phyloP scores from a whole-genome alignment of 345 rosid genomes.

The Gossypium bickii region DNA sequence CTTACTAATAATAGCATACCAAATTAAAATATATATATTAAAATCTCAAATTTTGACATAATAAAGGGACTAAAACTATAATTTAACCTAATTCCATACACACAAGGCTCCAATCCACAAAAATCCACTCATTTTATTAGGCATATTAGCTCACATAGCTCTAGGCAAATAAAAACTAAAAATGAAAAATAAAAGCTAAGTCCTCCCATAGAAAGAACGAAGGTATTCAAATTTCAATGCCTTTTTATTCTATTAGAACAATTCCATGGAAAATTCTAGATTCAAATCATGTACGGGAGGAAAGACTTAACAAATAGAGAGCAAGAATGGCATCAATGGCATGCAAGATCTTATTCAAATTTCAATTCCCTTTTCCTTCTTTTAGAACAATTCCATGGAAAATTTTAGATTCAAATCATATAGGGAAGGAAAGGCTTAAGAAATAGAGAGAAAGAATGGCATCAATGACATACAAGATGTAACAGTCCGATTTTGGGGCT shows the following conservation, averaged over 20 bases:
- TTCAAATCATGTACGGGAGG: constrained; percentile 53
- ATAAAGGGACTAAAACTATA: background rate
- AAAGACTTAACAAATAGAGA: constrained; percentile 20
- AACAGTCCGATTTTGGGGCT: no score
- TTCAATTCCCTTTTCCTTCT: no score
- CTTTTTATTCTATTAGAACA: background rate
- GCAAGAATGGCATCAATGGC: constrained; percentile 18
- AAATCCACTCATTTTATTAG: background rate
- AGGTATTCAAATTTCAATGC: background rate
- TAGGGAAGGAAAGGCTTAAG: constrained; percentile 37
- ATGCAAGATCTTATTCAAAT: constrained; percentile 4
- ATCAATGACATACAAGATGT: background rate
- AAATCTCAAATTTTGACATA: background rate
- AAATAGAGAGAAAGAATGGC: constrained; percentile 18
- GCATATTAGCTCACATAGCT: background rate
- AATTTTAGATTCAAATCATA: constrained; percentile 63
- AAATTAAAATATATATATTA: no score
- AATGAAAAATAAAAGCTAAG: no score
- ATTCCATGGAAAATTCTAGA: constrained; percentile 62
- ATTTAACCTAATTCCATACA: background rate
- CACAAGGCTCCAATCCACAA: background rate
- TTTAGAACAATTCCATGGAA: constrained; percentile 35
- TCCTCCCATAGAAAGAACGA: background rate
- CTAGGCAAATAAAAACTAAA: background rate
- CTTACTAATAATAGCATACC: no score